These are phyloP conservation scores for Russula foetens DNA, from an alignment of 768 basidiomycete species.

Conservation along the genomic window DNA sequence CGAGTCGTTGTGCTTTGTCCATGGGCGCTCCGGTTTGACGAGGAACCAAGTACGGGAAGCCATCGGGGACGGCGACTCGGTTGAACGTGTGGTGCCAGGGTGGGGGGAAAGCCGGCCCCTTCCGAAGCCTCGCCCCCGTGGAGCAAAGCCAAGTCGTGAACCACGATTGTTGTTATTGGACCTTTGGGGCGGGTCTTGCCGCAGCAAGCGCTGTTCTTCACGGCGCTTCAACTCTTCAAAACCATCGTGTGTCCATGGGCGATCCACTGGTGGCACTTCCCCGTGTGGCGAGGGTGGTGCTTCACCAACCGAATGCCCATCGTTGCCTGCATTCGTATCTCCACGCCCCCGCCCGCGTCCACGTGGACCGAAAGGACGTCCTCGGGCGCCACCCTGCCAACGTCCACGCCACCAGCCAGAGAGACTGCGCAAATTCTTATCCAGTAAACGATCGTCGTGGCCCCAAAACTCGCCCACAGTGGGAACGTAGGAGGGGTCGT, in stretches of 20 bases:
- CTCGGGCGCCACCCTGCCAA: slow-evolving; percentile 64
- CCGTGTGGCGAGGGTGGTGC: slow-evolving; percentile 21
- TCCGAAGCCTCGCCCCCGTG: slow-evolving; percentile 33
- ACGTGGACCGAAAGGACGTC: slow-evolving; percentile 46
- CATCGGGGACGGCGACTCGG: slow-evolving; percentile 32
- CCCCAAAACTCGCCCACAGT: slow-evolving; percentile 92
- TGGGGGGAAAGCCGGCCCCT: slow-evolving; percentile 32
- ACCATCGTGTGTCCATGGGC: slow-evolving; percentile 77
- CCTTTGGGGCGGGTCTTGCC: slow-evolving; percentile 37
- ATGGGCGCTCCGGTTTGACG: slow-evolving; percentile 71
- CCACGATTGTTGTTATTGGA: slow-evolving; percentile 39
- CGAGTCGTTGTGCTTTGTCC: slow-evolving; percentile 78
- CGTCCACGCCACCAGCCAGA: slow-evolving; percentile 85
- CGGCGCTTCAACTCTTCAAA: slow-evolving; percentile 79
- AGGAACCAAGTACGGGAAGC: slow-evolving; percentile 46
- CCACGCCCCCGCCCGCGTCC: slow-evolving; percentile 37
- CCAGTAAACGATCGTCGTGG: slow-evolving; percentile 84
- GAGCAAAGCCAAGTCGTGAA: slow-evolving; percentile 34
- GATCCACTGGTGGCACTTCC: slow-evolving; percentile 54
- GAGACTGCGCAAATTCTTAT: slow-evolving; percentile 72
- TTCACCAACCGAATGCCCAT: slow-evolving; percentile 17
- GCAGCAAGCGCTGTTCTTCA: slow-evolving; percentile 46
- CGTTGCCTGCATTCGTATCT: slow-evolving; percentile 16
- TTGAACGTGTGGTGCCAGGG: slow-evolving; percentile 22
- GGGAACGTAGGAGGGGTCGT: slow-evolving; percentile 84